Evolutionary conservation across 768 basidiomycete species (phyloP).

Genomic region (Pleurotus citrinopileatus): DNA sequence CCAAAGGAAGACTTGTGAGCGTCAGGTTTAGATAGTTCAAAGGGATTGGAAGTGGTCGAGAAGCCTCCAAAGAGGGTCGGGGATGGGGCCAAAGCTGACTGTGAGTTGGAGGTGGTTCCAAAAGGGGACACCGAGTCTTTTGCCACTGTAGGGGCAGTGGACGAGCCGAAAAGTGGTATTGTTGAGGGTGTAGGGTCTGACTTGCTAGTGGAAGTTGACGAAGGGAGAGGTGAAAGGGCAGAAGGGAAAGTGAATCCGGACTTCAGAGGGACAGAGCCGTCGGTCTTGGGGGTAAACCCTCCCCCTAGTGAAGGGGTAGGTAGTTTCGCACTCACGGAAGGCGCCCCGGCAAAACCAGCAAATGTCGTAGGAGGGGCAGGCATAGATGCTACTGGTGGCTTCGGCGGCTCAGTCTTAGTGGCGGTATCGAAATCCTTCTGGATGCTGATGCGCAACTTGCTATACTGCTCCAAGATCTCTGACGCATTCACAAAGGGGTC

Average conservation of each 20-base stretch:
- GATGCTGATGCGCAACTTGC: conserved; percentile 46
- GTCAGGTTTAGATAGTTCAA: neutral
- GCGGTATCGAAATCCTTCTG: conserved; percentile 53
- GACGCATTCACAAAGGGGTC: conserved; percentile 72
- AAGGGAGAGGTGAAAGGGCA: conserved; percentile 12
- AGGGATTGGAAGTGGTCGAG: neutral
- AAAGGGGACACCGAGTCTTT: neutral
- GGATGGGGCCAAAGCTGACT: neutral
- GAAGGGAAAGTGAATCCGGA: conserved; percentile 23
- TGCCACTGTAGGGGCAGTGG: neutral
- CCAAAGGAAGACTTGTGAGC: neutral
- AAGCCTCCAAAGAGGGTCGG: neutral
- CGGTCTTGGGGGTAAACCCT: conserved; percentile 18
- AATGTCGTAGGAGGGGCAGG: conserved; percentile 34
- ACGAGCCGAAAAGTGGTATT: neutral
- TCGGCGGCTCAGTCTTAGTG: conserved; percentile 13
- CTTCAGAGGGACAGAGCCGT: neutral
- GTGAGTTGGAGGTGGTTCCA: neutral
- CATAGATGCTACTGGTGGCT: conserved; percentile 15
- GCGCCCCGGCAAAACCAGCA: conserved; percentile 12
- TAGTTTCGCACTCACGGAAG: conserved; percentile 17
- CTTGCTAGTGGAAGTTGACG: neutral
- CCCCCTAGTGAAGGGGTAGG: conserved; percentile 16
- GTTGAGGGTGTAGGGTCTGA: neutral
- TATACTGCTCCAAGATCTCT: conserved; percentile 57